Base-by-base conservation (phyloP, 1,284 basidiomycete genomes). In the Moesziomyces sp. region DNA sequence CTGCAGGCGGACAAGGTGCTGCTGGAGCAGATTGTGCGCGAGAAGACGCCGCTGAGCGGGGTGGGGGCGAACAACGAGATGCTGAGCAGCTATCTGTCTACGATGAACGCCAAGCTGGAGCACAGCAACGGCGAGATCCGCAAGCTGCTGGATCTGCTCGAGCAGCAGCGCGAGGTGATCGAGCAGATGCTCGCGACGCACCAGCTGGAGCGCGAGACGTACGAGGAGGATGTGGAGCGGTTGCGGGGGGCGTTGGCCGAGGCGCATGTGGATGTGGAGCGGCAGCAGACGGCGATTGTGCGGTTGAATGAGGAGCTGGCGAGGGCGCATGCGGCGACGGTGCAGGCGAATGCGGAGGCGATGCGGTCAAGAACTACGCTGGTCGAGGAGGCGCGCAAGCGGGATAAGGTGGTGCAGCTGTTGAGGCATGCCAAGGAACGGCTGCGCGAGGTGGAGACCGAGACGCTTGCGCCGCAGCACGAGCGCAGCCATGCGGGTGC, bases 161-260 rank as follows among this genome's bases (percentile, higher is more conserved):
- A 81, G 24, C 73, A 79, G 65, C 79, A 81, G 53, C 46, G 76
- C 9, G 52, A 70, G n/a, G 74, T 79, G 18, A 81, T 81, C 56
- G 79, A 79, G 44, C 77, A 81, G 58, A 73, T 81, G 76, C 52
- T 81, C 28, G 71, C 76, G 13, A 81, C 76, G 43, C 79, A 81
- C 46, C 65, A 74, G 46, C 30, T 74, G 28, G 78, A 81, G 46
- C 51, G 57, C 42, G 74, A 79, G 34, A 57, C 76, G 26, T 70
- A 75, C 51, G 28, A 55, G 13, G 71, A 76, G 19, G 77, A 81
- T 51, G 53, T 78, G 26, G 74, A 75, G 35, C 56, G 68, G 4
- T 42, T 79, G 34, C 61, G 68, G 9, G 49, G 57, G n/a, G 65
- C 61, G 34, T 44, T 81, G 24, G 72, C 70, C 9, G 53, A 51